phyloP scores from a whole-genome alignment of 1,284 basidiomycete species.

The Caloboletus inedulis region DNA sequence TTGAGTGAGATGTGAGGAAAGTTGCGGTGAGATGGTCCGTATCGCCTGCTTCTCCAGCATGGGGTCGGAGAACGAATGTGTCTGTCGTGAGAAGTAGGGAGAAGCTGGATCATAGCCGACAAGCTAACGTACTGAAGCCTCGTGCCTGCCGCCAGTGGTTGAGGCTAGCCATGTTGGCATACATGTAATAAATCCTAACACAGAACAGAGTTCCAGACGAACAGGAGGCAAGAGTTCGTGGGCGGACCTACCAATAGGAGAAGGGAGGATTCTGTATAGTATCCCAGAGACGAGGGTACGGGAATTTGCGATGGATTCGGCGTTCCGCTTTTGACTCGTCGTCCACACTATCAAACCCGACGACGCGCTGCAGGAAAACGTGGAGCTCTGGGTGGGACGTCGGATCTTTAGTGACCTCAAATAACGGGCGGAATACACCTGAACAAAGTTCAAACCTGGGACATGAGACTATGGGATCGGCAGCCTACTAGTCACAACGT shows the following conservation, averaged over 20 bases:
- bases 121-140: constrained; percentile 78
- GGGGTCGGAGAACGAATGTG: constrained; percentile 96
- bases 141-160: constrained; percentile 88
- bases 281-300: constrained; percentile 90
- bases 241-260: constrained; percentile 75
- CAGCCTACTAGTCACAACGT: constrained; percentile 81
- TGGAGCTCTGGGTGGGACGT: constrained; percentile 90
- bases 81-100: constrained; percentile 44
- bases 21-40: constrained; percentile 96
- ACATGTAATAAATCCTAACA: constrained; percentile 94
- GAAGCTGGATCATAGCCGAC: neutral
- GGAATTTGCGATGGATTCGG: constrained; percentile 93
- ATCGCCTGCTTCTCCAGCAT: constrained; percentile 97
- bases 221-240: neutral
- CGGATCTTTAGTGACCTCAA: constrained; percentile 95
- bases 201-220: neutral
- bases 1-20: constrained; percentile 95
- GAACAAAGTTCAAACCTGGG: constrained; percentile 5
- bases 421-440: constrained; percentile 94
- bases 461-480: neutral
- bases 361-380: constrained; percentile 91
- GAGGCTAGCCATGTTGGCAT: constrained; percentile 91
- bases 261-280: constrained; percentile 89
- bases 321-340: constrained; percentile 96
- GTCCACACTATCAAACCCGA: constrained; percentile 97